Evolutionary conservation across 441 rosid genomes (phyloP), one percentile per base, ranked within the genome.

Genomic region (Populus hybrid): DNA sequence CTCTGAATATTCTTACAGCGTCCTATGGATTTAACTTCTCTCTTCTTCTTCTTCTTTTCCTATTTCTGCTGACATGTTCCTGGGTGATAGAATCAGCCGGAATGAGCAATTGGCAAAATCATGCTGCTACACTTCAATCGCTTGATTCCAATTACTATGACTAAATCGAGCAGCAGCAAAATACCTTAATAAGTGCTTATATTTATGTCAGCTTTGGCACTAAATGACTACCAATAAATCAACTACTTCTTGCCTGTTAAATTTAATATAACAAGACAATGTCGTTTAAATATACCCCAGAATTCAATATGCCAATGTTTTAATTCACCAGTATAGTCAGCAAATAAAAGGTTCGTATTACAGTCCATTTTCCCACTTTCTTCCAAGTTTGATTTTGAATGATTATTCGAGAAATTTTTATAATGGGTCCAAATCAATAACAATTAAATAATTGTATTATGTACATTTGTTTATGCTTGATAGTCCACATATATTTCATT

Each of bases 241-340:
- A 30, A 30, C 32, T 30, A 30, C 63, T 82, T 75, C 76, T 16
- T 72, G 72, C 80, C 78, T 24, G 16, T 0, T 8, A 0, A 46
- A 4, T 67, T n/a, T n/a, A n/a, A 67, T 30, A 0, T 10, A 2
- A 50, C 57, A 42, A 57, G 76, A n/a, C n/a, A n/a, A n/a, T n/a
- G n/a, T 66, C 72, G 59, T 28, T 69, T 23, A 28, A n/a, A n/a
- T 81, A 61, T 28, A 77, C 69, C 0, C 81, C 78, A 0, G 81
- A 81, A n/a, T n/a, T 1, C 71, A 38, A 18, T 82, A 65, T 42
- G 84, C 84, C 24, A 19, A 66, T 16, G 53, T 36, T 34, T 81
- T 82, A 2, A 68, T 78, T 7, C 34, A 46, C 14, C 75, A 63
- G 18, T 78, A 74, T 21, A 12, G 40, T 21, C 26, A 14, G 71